These are phyloP conservation scores for Melanomma pulvis-pyrius DNA, from an alignment of 495 filamentous ascomycete species.

Conservation along the genomic window DNA sequence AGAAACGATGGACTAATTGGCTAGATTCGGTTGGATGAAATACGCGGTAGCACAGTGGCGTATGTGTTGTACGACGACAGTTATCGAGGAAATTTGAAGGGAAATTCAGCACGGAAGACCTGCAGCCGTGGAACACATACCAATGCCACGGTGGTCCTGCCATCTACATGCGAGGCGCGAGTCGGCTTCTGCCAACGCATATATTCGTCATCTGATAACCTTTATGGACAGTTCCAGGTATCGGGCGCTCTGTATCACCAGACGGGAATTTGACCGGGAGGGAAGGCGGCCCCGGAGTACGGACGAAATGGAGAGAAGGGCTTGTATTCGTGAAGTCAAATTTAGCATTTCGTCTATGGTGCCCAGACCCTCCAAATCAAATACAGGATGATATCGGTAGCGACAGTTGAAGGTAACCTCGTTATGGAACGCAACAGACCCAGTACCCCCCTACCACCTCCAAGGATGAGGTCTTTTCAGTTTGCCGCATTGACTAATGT, in stretches of 20 bases:
- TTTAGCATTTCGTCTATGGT: not conserved
- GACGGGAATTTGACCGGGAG: not conserved
- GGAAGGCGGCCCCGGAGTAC: not conserved
- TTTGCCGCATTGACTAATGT: no score
- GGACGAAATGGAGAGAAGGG: not conserved
- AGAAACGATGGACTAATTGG: not conserved
- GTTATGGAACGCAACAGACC: not conserved
- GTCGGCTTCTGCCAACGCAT: not conserved
- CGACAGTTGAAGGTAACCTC: not conserved
- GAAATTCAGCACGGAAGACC: not conserved
- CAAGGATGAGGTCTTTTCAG: no score
- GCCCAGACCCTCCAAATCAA: not conserved
- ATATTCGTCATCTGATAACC: conserved; percentile 4
- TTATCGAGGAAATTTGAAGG: not conserved
- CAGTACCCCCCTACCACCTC: not conserved
- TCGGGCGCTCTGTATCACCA: conserved; percentile 1
- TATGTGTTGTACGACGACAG: conserved; percentile 4
- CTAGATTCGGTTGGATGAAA: not conserved
- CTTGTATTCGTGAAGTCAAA: not conserved
- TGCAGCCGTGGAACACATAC: conserved; percentile 24
- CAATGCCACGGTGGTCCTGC: not conserved
- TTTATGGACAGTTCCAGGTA: not conserved
- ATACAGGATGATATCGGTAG: not conserved
- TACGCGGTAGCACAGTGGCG: conserved; percentile 1
- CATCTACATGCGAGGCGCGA: not conserved